These are phyloP conservation scores for Aureoboletus auriporus DNA, from an alignment of 768 basidiomycete genomes.

Conservation along the genomic window DNA sequence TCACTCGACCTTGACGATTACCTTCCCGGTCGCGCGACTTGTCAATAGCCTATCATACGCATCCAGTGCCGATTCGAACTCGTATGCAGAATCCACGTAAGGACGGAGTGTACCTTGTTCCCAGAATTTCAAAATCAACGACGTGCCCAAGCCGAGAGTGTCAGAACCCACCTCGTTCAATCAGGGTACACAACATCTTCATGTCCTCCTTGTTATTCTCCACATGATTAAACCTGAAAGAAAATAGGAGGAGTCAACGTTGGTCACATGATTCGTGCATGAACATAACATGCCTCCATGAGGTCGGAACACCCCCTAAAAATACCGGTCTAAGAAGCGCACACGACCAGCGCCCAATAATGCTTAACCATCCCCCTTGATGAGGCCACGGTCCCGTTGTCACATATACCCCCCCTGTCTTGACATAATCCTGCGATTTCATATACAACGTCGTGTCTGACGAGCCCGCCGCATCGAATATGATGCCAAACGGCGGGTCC, in stretches of 20 bases:
- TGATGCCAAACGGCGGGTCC: constrained; percentile 48
- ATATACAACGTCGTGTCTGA: constrained; percentile 48
- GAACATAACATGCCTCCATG: constrained; percentile 38
- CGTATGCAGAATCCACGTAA: constrained; percentile 54
- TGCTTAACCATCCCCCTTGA: constrained; percentile 15
- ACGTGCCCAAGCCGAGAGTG: neutral
- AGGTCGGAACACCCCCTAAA: constrained; percentile 50
- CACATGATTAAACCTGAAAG: constrained; percentile 24
- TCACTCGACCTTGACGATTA: constrained; percentile 51
- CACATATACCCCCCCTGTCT: constrained; percentile 48
- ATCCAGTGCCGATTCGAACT: constrained; percentile 51
- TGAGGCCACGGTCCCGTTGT: constrained; percentile 47
- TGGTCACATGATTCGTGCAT: neutral
- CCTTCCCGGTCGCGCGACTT: constrained; percentile 57
- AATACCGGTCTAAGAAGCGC: constrained; percentile 36
- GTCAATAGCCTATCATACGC: constrained; percentile 64
- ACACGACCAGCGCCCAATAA: neutral
- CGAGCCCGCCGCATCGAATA: constrained; percentile 57
- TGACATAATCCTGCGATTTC: constrained; percentile 48
- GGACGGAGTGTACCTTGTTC: constrained; percentile 46
- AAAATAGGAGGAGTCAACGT: neutral
- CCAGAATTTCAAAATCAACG: neutral
- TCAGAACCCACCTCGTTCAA: constrained; percentile 38
- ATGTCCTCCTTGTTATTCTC: constrained; percentile 34
- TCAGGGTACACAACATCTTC: constrained; percentile 31